Evolutionary conservation across 1,284 basidiomycete genomes (phyloP).

Genomic region (Abortiporus biennis): DNA sequence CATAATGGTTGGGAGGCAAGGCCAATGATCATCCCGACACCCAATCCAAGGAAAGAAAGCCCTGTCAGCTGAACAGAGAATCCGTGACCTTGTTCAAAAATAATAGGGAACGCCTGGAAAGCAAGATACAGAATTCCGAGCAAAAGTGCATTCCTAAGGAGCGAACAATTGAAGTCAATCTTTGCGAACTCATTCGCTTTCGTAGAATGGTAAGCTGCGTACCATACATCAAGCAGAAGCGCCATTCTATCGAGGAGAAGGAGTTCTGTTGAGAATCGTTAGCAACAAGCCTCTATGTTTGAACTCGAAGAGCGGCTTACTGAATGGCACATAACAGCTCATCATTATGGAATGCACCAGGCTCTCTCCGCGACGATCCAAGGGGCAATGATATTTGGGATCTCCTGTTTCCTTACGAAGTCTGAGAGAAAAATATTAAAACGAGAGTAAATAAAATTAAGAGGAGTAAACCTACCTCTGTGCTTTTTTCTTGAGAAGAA

Average conservation of each 20-base stretch:
- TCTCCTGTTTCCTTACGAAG: slow-evolving; percentile 55
- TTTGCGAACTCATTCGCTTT: no score
- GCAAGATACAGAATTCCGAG: slow-evolving; percentile 74
- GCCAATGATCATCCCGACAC: slow-evolving; percentile 57
- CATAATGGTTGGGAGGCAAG: slow-evolving; percentile 56
- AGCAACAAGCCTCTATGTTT: not conserved
- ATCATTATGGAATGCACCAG: slow-evolving; percentile 32
- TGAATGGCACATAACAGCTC: slow-evolving; percentile 57
- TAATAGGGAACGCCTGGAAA: slow-evolving; percentile 68
- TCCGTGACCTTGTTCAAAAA: slow-evolving; percentile 56
- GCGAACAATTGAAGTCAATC: not conserved
- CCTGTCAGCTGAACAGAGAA: slow-evolving; percentile 61
- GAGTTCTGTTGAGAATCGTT: slow-evolving; percentile 43
- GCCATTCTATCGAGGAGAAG: slow-evolving; percentile 72
- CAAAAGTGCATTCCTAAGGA: slow-evolving; percentile 46
- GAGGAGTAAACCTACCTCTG: slow-evolving; percentile 17
- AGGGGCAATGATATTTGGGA: slow-evolving; percentile 46
- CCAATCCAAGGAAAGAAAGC: slow-evolving; percentile 68
- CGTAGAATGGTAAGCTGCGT: slow-evolving; percentile 12
- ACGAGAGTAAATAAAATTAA: not conserved
- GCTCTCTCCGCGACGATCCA: slow-evolving; percentile 40
- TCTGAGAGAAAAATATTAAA: slow-evolving; percentile 19
- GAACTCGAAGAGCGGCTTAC: slow-evolving; percentile 35
- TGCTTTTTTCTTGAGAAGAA: slow-evolving; percentile 58
- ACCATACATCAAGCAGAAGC: slow-evolving; percentile 56